Base-by-base conservation (phyloP, 345 rosid genomes). In the Capsella bursapastoris region DNA sequence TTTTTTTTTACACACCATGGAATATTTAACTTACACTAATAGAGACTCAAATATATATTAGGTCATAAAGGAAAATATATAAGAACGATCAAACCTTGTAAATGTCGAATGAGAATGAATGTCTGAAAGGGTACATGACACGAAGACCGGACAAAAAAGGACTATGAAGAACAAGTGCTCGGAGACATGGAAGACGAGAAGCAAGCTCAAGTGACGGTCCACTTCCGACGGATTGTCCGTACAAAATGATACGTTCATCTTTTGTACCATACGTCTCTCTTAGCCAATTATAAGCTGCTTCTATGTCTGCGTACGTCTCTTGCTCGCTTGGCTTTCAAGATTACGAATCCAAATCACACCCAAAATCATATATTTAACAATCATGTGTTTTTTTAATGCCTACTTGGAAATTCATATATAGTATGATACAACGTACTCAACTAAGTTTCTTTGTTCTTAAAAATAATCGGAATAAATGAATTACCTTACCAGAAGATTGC, bases 191-290 rank as follows among this genome's bases (percentile, higher is more conserved):
- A 83, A 90, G 80, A 75, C 80, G 85, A 29, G 79, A 65, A 13
- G 95, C 98, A 53, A 90, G 65, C 58, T 92, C 98, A 22, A 92
- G 85, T 59, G 95, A 48, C 58, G 98, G 98, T 76, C 98, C 96
- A 77, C 98, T 90, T 45, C 98, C 98, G 2, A 92, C 88, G 2
- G 94, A 92, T 64, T 92, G 98, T 5, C 98, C 98, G 32, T 90
- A 90, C 78, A 92, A 40, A 57, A 92, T 80, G n/a, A 76, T 82
- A 75, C 89, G 91, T 81, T 90, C 89, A 79, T 90, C 91, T 75
- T 85, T 85, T 18, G 77, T 78, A 12, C 87, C 90, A 69, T 83
- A 84, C 0, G 68, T 85, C 41, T 92, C 91, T 79, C 79, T 78
- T 45, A 92, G 83, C 79, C 98, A 90, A 64, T 78, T 83, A 68